Conservation (phyloP, 495 filamentous ascomycete genomes). For the Lophium mytilinum region DNA sequence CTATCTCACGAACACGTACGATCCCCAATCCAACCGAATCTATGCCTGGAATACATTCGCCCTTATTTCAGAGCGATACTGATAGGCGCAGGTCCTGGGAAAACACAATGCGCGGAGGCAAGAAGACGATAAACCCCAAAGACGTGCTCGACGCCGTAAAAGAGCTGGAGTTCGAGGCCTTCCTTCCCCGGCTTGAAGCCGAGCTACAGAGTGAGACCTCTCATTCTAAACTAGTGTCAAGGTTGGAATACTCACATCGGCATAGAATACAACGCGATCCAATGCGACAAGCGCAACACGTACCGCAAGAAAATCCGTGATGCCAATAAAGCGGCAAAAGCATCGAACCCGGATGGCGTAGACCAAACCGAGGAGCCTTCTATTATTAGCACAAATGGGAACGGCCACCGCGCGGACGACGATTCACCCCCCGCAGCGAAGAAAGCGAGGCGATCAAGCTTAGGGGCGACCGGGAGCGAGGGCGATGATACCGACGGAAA, state of each 20-base stretch:
- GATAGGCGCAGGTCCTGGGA: slow-evolving; percentile 62
- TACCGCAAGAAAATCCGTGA: slow-evolving; percentile 47
- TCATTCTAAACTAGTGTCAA: too few species aligned
- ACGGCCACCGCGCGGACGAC: slow-evolving; percentile 18
- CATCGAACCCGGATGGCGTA: background rate
- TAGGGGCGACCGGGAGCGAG: slow-evolving; percentile 5
- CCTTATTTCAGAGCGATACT: background rate
- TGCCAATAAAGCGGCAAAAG: slow-evolving; percentile 34
- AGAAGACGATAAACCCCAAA: slow-evolving; percentile 76
- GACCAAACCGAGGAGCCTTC: background rate
- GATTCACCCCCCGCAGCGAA: slow-evolving; percentile 24
- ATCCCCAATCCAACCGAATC: slow-evolving; percentile 2
- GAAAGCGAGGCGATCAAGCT: slow-evolving; percentile 30
- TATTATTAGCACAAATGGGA: background rate
- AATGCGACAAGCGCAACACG: slow-evolving; percentile 56
- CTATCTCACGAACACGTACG: slow-evolving; percentile 77
- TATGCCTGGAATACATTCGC: background rate
- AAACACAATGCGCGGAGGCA: slow-evolving; percentile 51
- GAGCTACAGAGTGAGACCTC: slow-evolving; percentile 48
- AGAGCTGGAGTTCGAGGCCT: slow-evolving; percentile 75
- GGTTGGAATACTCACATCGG: background rate
- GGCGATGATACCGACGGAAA: slow-evolving; percentile 5
- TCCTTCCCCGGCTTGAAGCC: slow-evolving; percentile 55
- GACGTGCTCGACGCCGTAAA: slow-evolving; percentile 78
- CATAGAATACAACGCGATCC: slow-evolving; percentile 49